phyloP scores from a whole-genome alignment of 441 rosid genomes.

The Adansonia grandidieri region DNA sequence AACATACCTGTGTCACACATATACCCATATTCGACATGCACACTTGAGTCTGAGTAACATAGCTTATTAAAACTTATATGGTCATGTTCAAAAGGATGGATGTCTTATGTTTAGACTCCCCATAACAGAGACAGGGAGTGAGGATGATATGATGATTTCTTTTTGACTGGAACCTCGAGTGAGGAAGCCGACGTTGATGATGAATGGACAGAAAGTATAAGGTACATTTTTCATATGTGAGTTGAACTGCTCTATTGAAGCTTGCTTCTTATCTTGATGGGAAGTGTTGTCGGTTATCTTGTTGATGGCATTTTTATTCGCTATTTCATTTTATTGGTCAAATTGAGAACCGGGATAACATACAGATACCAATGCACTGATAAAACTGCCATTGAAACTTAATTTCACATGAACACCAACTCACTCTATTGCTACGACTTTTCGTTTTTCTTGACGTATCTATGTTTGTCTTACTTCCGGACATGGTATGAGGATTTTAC shows the following conservation, averaged over 20 bases:
- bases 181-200: slow-evolving; percentile 97
- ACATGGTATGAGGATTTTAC: no score
- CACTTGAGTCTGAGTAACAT: no score
- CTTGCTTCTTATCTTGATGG: background rate
- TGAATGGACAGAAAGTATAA: slow-evolving; percentile 92
- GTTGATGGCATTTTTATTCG: slow-evolving; percentile 10
- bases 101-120: slow-evolving; percentile 19
- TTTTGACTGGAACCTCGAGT: slow-evolving; percentile 79
- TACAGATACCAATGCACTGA: background rate
- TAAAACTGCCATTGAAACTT: background rate
- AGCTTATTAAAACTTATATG: background rate
- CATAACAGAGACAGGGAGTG: slow-evolving; percentile 86
- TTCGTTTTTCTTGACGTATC: no score
- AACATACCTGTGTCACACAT: no score
- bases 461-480: no score
- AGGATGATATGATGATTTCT: slow-evolving; percentile 95
- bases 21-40: no score
- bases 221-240: slow-evolving; percentile 42
- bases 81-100: background rate
- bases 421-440: no score
- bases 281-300: background rate
- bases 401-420: background rate
- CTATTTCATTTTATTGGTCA: background rate
- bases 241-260: background rate
- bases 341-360: background rate